Evolutionary conservation across 139 green algal genomes (phyloP), one percentile per base, ranked within the genome.

Genomic region (Closterium sp.): DNA sequence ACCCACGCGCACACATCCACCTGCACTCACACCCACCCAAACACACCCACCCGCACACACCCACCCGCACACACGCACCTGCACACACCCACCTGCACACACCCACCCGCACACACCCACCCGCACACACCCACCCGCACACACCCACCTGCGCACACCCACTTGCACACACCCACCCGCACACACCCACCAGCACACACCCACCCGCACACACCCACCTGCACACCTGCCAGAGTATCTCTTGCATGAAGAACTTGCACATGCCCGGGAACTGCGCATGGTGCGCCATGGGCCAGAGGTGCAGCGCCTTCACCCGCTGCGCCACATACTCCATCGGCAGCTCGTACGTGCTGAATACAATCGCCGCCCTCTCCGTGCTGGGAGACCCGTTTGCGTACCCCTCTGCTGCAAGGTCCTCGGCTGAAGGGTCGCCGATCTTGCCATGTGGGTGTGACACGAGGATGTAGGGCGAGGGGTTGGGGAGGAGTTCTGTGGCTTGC

Each of bases 161-260:
- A n/a, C n/a, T n/a, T n/a, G n/a, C n/a, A n/a, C n/a, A n/a, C n/a
- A n/a, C n/a, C n/a, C n/a, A n/a, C n/a, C n/a, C n/a, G n/a, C n/a
- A n/a, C n/a, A n/a, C n/a, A n/a, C n/a, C n/a, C n/a, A n/a, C n/a
- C n/a, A n/a, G n/a, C n/a, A n/a, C n/a, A n/a, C n/a, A n/a, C n/a
- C n/a, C n/a, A n/a, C n/a, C n/a, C n/a, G n/a, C n/a, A n/a, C n/a
- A n/a, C n/a, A n/a, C n/a, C n/a, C n/a, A n/a, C n/a, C n/a, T n/a
- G n/a, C n/a, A n/a, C 28, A 85, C 76, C 25, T 89, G n/a, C 30
- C n/a, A 84, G 25, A 89, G 28, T 28, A 89, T 89, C 25, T 89
- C 85, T 28, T 25, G n/a, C n/a, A 89, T 88, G 31, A 89, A 89
- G 85, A 89, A 89, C 31, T 89, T 89, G 31, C 85, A 88, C n/a